These are phyloP conservation scores for Serpula lacrymans DNA, from an alignment of 768 basidiomycete species.

Conservation along the genomic window DNA sequence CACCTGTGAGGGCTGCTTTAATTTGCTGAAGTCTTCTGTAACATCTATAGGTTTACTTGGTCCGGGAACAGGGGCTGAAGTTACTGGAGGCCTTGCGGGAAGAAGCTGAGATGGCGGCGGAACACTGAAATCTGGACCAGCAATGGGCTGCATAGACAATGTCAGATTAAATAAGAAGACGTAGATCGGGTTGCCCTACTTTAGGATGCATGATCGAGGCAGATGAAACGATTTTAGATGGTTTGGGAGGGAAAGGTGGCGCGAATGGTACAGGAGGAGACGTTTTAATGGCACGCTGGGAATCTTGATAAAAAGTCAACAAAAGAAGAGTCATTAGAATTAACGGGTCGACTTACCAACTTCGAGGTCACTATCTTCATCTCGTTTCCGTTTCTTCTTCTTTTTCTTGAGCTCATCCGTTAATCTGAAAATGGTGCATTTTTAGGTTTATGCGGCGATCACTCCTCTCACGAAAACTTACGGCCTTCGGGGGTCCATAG, in stretches of 20 bases:
- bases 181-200: not conserved
- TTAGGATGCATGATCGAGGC: not conserved
- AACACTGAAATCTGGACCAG: slow-evolving; percentile 60
- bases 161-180: too few relatives aligned
- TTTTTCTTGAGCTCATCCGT: slow-evolving; percentile 65
- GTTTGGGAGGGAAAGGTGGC: slow-evolving; percentile 11
- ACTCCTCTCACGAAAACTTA: slow-evolving; percentile 28
- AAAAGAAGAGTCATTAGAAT: slow-evolving; percentile 1
- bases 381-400: slow-evolving; percentile 85
- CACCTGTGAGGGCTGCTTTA: slow-evolving; percentile 71
- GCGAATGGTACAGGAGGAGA: not conserved
- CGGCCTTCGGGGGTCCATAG: slow-evolving; percentile 63
- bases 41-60: slow-evolving; percentile 84
- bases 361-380: slow-evolving; percentile 71
- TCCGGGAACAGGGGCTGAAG: slow-evolving; percentile 65
- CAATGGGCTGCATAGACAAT: slow-evolving; percentile 16
- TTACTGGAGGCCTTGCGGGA: slow-evolving; percentile 59
- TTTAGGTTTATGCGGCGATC: slow-evolving; percentile 2
- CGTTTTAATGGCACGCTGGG: slow-evolving; percentile 51
- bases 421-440: slow-evolving; percentile 16
- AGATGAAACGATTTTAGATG: slow-evolving; percentile 5
- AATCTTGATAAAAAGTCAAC: slow-evolving; percentile 33
- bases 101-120: slow-evolving; percentile 50
- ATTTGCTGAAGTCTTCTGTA: slow-evolving; percentile 83
- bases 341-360: slow-evolving; percentile 37